A percentile compares a stretch with the other conserved stretches of the same genome.
phyloP scores from a whole-genome alignment of 2,329 filamentous ascomycete species.

The Alternaria sp. region DNA sequence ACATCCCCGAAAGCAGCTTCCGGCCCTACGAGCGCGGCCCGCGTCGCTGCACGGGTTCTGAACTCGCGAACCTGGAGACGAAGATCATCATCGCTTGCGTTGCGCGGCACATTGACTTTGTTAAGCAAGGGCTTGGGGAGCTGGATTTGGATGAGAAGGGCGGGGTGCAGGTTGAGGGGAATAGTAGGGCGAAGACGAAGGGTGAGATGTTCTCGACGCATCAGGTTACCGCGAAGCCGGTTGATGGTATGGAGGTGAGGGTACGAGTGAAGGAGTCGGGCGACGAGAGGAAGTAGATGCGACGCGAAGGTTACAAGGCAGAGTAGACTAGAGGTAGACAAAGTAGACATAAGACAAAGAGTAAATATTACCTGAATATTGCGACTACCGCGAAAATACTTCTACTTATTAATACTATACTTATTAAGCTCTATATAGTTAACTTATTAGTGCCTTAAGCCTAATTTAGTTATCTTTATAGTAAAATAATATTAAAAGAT shows the following conservation, averaged over 20 bases:
- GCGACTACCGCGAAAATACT: too few species aligned
- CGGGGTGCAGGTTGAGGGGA: conserved; percentile 1
- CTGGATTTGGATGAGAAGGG: conserved; percentile 12
- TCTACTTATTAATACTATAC: too few species aligned
- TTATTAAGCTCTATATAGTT: too few species aligned
- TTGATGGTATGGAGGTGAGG: conserved; percentile 20
- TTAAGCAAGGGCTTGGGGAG: conserved; percentile 31
- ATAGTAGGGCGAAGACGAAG: conserved; percentile 12
- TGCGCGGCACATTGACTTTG: conserved; percentile 56
- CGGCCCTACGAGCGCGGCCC: conserved; percentile 61
- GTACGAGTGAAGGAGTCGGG: conserved; percentile 3
- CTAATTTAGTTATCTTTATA: too few species aligned
- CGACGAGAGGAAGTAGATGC: neutral
- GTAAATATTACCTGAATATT: too few species aligned
- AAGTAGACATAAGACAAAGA: neutral
- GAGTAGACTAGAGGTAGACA: neutral
- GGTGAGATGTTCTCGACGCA: conserved; percentile 11
- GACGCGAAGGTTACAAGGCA: too few species aligned
- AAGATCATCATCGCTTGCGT: conserved; percentile 58
- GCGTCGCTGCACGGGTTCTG: conserved; percentile 62
- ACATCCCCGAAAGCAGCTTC: conserved; percentile 54
- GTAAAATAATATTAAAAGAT: too few species aligned
- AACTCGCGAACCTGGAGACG: conserved; percentile 59
- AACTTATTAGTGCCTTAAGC: too few species aligned
- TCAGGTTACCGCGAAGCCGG: conserved; percentile 19